Conservation (phyloP, 208 protist species). For the Leishmania lainsoni region DNA sequence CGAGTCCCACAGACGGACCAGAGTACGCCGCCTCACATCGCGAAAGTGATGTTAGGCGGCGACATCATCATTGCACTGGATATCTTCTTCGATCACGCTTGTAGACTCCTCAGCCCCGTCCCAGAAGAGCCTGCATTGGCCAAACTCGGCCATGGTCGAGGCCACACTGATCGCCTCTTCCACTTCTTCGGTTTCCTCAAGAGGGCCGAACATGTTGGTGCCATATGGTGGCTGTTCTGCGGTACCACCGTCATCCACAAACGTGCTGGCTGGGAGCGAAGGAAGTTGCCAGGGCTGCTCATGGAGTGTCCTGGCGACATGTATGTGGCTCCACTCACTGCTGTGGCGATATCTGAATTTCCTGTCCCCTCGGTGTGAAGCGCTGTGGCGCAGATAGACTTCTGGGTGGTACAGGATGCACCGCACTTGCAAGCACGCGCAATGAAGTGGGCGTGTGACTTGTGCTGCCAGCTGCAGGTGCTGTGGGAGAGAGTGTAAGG, state of each 20-base stretch:
- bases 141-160: neutral
- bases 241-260: slow-evolving; percentile 5
- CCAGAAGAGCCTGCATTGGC: neutral
- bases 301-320: neutral
- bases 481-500: neutral
- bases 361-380: neutral
- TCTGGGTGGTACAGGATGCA: neutral
- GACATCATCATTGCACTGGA: neutral
- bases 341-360: neutral
- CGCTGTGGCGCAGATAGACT: neutral
- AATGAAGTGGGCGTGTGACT: neutral
- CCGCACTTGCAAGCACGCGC: neutral
- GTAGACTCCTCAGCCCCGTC: neutral
- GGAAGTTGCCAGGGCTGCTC: neutral
- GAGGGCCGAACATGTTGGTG: neutral
- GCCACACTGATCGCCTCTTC: neutral
- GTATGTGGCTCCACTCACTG: neutral
- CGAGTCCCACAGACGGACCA: neutral
- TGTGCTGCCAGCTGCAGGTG: neutral
- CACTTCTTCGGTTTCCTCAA: neutral
- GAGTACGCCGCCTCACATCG: neutral
- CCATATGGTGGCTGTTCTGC: neutral
- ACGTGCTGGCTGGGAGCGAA: neutral
- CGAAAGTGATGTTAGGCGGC: neutral
- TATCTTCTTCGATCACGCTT: slow-evolving; percentile 12